Base-by-base conservation (phyloP, 148 eudicot genomes). In the Arbutus unedo region DNA sequence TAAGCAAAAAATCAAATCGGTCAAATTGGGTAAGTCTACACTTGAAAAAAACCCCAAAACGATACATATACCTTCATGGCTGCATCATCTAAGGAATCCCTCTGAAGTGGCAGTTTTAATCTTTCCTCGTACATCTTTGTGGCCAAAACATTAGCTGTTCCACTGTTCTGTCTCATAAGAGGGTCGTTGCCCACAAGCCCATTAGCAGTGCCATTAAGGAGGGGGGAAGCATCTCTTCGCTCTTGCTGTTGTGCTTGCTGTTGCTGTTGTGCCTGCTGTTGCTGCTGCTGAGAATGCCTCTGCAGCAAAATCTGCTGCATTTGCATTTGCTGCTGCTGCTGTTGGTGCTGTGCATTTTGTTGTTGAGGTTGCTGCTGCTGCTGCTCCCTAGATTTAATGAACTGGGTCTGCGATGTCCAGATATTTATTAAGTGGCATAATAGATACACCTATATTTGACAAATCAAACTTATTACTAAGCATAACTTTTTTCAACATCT, bases 61-160 rank as follows among this genome's bases (percentile, higher is more conserved):
- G 3, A 21, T 18, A 18, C 25, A 54, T 77, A 80, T 83, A 90
- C 96, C 89, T 91, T 91, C 76, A 88, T 79, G 83, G 87, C 80
- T 43, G 91, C 79, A 67, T 93, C 93, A 67, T 91, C 91, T 79
- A 89, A 83, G 13, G 90, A 86, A 84, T 90, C 93, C 81, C 90
- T 89, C 78, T 88, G 93, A 45, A 50, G 86, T 56, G 93, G 95
- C 51, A 85, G 73, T 84, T 92, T 91, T 38, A 90, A 76, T 10
- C 90, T 85, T 73, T 91, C 91, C 88, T 92, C 93, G 1, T 91
- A 90, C 89, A 89, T 86, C 87, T 87, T 89, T 45, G 90, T 83
- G 6, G 92, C 92, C 84, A 90, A 83, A 79, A 88, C 88, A 86
- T 87, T 90, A 3, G 90, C 91, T 68, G 90, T 91, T 54, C 85